phyloP scores from a whole-genome alignment of 1,284 basidiomycete genomes.

The Moesziomyces sp. region DNA sequence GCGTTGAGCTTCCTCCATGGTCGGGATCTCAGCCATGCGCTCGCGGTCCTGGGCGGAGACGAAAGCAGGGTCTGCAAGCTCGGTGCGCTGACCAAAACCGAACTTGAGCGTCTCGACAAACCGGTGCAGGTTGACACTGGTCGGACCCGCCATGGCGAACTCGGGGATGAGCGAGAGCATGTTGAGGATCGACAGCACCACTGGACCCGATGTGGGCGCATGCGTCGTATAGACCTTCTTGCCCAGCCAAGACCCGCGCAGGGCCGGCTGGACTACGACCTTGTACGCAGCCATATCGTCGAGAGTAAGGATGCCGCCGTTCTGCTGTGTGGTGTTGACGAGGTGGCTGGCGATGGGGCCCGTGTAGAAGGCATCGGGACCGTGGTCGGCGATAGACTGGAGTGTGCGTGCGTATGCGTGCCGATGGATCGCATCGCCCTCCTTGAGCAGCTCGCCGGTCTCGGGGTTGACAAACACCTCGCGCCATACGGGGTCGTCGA shows the following conservation, averaged over 20 bases:
- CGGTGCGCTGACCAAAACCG: conserved; percentile 69
- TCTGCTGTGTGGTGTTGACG: conserved; percentile 74
- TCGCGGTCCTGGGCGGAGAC: conserved; percentile 48
- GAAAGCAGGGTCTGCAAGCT: conserved; percentile 69
- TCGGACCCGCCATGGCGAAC: conserved; percentile 16
- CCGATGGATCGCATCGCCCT: conserved; percentile 54
- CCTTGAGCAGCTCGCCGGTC: conserved; percentile 70
- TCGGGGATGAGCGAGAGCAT: conserved; percentile 51
- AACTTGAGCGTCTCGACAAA: conserved; percentile 68
- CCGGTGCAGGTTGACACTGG: conserved; percentile 65
- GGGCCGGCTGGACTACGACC: conserved; percentile 76
- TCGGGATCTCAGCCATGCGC: conserved; percentile 30
- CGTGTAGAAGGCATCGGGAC: conserved; percentile 68
- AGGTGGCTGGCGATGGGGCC: conserved; percentile 81
- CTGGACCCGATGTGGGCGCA: conserved; percentile 68
- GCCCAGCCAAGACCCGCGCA: conserved; percentile 81
- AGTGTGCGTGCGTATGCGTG: conserved; percentile 56
- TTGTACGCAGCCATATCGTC: conserved; percentile 78
- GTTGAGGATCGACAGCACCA: conserved; percentile 66
- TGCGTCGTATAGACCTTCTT: conserved; percentile 83
- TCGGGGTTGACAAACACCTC: conserved; percentile 69
- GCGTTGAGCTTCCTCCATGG: conserved; percentile 53
- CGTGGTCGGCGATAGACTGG: conserved; percentile 50
- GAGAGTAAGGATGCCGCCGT: conserved; percentile 81
- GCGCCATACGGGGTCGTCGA: conserved; percentile 57